Evolutionary conservation across 2,329 filamentous ascomycete species (phyloP).

Genomic region (Paraphoma sp.): DNA sequence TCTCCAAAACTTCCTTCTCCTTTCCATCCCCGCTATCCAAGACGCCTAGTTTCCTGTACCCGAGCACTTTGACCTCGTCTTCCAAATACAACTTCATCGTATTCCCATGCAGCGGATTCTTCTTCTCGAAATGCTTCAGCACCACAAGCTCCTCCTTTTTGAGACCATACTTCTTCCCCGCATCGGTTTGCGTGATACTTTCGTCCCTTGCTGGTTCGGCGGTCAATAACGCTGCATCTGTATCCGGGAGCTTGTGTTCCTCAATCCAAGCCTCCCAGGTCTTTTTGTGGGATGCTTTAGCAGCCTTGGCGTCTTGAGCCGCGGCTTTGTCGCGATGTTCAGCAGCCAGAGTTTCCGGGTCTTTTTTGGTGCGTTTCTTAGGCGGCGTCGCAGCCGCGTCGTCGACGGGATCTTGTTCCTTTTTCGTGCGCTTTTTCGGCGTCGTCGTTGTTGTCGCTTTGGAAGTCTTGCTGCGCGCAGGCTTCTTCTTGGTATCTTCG

Average conservation of each 20-base stretch:
- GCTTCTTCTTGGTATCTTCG: background rate
- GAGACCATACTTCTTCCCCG: conserved; percentile 15
- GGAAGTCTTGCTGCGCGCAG: too few relatives aligned
- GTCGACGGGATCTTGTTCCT: conserved; percentile 8
- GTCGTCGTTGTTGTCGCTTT: too few relatives aligned
- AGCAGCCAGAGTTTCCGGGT: background rate
- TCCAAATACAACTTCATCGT: conserved; percentile 16
- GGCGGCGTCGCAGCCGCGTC: conserved; percentile 4
- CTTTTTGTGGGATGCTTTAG: conserved; percentile 6
- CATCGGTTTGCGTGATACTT: conserved; percentile 21
- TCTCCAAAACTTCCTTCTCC: background rate
- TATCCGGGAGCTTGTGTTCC: background rate
- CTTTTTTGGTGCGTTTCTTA: conserved; percentile 15
- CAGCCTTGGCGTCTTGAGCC: conserved; percentile 4
- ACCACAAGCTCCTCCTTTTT: conserved; percentile 14
- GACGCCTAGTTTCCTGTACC: conserved; percentile 13
- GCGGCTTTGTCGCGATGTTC: conserved; percentile 1
- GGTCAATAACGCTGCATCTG: conserved; percentile 3
- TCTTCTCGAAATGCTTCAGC: conserved; percentile 12
- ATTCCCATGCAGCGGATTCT: conserved; percentile 10
- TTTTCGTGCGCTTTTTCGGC: conserved; percentile 5
- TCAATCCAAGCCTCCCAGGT: conserved; percentile 10
- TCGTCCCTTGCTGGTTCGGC: conserved; percentile 7
- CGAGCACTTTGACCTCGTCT: conserved; percentile 8
- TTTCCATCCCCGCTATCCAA: conserved; percentile 2